phyloP scores from a whole-genome alignment of 441 rosid genomes.

The Gossypium gossypioides region DNA sequence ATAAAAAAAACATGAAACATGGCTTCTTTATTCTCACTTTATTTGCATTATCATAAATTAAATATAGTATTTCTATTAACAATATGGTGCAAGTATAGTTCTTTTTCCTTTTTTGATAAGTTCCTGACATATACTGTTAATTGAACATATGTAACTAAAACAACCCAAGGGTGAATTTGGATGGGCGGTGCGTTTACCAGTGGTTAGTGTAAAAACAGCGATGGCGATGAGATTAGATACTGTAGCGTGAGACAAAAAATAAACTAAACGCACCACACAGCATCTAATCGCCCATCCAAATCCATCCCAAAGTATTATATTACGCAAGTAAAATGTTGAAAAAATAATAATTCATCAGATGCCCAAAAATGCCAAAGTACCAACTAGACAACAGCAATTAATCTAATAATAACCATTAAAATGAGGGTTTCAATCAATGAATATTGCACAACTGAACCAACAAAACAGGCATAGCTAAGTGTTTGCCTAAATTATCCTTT shows the following conservation, averaged over 20 bases:
- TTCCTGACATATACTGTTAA: neutral
- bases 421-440: neutral
- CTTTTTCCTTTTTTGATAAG: neutral
- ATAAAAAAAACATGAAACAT: too few species aligned
- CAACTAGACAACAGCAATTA: neutral
- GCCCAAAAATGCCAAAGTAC: neutral
- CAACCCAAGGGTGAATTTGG: neutral
- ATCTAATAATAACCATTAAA: neutral
- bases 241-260: too few species aligned
- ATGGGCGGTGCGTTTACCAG: too few species aligned
- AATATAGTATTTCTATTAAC: neutral
- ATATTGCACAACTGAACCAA: neutral
- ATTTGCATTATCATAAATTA: neutral
- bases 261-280: too few species aligned
- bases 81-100: neutral
- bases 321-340: neutral
- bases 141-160: neutral
- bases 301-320: neutral
- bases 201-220: too few species aligned
- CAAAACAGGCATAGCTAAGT: neutral
- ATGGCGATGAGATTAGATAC: too few species aligned
- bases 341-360: neutral
- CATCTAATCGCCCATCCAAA: too few species aligned
- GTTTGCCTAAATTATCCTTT: constrained; percentile 2
- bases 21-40: neutral